Evolutionary conservation across 179 eudicot species (phyloP).

Genomic region (Heliamphora pulchella): DNA sequence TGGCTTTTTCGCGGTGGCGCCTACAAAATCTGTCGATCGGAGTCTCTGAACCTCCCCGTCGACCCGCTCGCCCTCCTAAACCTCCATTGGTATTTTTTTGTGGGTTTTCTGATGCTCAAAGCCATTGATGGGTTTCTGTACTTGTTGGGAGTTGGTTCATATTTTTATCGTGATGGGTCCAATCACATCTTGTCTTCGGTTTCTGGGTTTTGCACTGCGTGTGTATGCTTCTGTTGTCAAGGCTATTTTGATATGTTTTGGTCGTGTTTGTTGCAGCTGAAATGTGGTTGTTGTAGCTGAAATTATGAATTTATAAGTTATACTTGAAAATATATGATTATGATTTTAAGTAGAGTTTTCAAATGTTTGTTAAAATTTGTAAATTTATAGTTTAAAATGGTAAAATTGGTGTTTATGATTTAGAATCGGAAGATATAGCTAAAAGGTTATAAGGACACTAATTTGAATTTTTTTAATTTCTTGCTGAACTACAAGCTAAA

Average conservation of each 20-base stretch:
- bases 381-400: too few species aligned
- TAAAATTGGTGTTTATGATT: too few species aligned
- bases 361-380: too few species aligned
- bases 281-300: too few species aligned
- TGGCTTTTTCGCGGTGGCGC: conserved; percentile 55
- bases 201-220: not conserved
- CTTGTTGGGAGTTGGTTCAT: not conserved
- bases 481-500: too few species aligned
- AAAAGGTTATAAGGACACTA: too few species aligned
- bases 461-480: too few species aligned
- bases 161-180: not conserved
- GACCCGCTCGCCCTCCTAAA: conserved; percentile 70
- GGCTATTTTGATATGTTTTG: not conserved
- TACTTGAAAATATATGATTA: too few species aligned
- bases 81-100: conserved; percentile 47
- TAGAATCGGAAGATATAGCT: too few species aligned
- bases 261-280: too few species aligned
- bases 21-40: conserved; percentile 44
- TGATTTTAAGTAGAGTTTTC: too few species aligned
- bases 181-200: not conserved
- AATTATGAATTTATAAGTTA: too few species aligned
- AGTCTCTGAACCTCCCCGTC: conserved; percentile 40
- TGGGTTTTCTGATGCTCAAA: not conserved
- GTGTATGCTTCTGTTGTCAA: not conserved
- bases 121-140: not conserved